These are phyloP conservation scores for Clonostachys sp. DNA, from an alignment of 2,329 filamentous ascomycete genomes.

Conservation along the genomic window DNA sequence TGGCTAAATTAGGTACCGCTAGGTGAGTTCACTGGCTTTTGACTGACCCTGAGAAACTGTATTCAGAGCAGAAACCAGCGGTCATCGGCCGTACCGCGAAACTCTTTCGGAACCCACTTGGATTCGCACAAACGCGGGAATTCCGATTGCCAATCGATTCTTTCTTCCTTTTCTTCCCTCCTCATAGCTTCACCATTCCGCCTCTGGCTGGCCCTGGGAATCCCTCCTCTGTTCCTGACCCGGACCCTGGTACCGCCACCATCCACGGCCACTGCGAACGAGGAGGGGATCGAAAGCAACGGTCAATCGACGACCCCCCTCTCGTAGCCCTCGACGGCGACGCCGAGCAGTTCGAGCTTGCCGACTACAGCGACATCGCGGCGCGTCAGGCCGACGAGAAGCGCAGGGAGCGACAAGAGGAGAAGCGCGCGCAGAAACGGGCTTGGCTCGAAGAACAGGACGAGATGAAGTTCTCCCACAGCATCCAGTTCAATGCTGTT, in stretches of 20 bases:
- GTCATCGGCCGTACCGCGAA: too few species aligned
- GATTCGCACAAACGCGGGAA: too few species aligned
- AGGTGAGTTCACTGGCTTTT: too few species aligned
- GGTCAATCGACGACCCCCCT: background rate
- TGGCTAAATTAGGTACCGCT: too few species aligned
- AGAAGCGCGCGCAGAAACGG: constrained; percentile 59
- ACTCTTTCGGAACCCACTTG: too few species aligned
- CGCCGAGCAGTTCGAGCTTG: constrained; percentile 31
- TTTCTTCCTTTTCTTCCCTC: background rate
- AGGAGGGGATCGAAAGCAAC: constrained; percentile 24
- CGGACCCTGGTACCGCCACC: constrained; percentile 12
- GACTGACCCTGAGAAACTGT: too few species aligned
- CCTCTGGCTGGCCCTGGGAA: constrained; percentile 14
- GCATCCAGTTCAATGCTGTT: constrained; percentile 98
- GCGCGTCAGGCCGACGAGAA: constrained; percentile 19
- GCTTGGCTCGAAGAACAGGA: constrained; percentile 66
- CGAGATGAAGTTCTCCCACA: constrained; percentile 99
- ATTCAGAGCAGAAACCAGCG: too few species aligned
- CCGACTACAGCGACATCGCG: constrained; percentile 27
- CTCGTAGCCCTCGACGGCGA: constrained; percentile 3
- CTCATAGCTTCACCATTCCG: constrained; percentile 23
- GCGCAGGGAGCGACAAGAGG: constrained; percentile 22
- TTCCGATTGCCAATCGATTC: background rate
- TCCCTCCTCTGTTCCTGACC: constrained; percentile 32
- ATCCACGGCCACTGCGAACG: constrained; percentile 15